Evolutionary conservation across 2,329 filamentous ascomycete genomes (phyloP), one percentile per base, ranked within the genome.

Genomic region (Zymoseptoria crescenta): DNA sequence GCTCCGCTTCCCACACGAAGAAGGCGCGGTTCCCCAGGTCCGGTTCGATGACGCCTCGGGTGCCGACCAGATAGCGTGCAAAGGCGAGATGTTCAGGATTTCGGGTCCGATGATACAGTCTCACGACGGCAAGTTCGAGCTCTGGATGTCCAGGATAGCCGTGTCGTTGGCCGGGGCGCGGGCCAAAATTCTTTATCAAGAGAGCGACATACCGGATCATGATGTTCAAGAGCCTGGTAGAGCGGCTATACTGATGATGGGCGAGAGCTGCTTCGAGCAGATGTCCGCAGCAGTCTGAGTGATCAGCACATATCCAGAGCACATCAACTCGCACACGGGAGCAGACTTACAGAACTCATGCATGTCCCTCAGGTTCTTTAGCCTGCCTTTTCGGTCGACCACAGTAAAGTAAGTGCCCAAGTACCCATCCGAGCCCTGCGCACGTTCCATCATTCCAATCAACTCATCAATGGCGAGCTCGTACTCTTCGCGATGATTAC

Each of bases 91-190:
- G 49, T 13, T 56, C 51, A 8, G 49, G 48, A 45, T 56, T 8
- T 51, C 28, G 28, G 41, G 55, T 56, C n/a, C 55, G 48, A 19
- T 41, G 21, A n/a, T 56, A 52, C 24, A 56, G 27, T 41, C 55
- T 52, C 20, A 56, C 49, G 24, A 56, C 21, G 24, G 55, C 48
- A 9, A 56, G 49, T 49, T 56, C 55, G 19, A 56, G 48, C 49
- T 56, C 55, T 4, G 55, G 55, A 48, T 56, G 55, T 21, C 55
- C 55, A 24, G 55, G 55, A 41, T 56, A 56, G 8, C 55, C 55
- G 27, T 51, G 55, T 21, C 28, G 27, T 41, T 56, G 55, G 16
- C 35, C n/a, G 20, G 30, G 21, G 3, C 45, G 41, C 2, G 19
- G 19, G n/a, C 55, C 55, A 28, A 56, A 56, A 2, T 10, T 48